Evolutionary conservation across 129 eudicot genomes (phyloP), one percentile per base, ranked within the genome.

Genomic region (Flaveria ramosissima): DNA sequence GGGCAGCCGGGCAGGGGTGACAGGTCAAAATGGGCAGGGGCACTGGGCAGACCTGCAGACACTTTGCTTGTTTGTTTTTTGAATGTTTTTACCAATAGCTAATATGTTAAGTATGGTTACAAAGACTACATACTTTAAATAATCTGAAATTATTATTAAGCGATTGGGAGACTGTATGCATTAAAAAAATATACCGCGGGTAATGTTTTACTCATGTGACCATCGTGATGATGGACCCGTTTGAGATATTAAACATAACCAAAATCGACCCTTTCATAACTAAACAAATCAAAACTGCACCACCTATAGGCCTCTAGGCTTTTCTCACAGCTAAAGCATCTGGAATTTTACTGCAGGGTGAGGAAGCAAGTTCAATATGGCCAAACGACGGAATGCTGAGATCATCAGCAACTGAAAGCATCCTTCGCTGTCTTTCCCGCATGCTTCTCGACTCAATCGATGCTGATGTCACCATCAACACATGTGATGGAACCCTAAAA

Each of bases 381-480:
- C 98, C 98, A 14, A 62, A 53, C 43, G 88, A 88, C 27, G 78
- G 78, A 42, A 73, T 26, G 60, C 53, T 87, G 84, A 87, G 84
- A 65, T 59, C 85, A 19, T 72, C 83, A 57, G 92, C 97, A 53
- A 79, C 75, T 3, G 86, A 89, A 64, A 91, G 85, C 83, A 81
- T 92, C 26, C 88, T 89, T 9, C 80, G 75, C 14, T 84, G 92
- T 80, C 88, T 94, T 73, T 79, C 90, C 26, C 93, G 93, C 78
- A 91, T 94, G 97, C 97, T 94, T 19, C 71, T 80, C 7, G 98
- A 91, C 77, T 81, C 85, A 2, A 87, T 94, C 66, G 92, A 85
- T 69, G 83, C 92, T 2, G 98, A 94, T 59, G 96, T 94, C 79
- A 91, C 89, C 78, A 91, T 94, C 73, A 94, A 87, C 80, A 86